phyloP scores from a whole-genome alignment of 176 grass and related monocot species.

The Sorghum bicolor region DNA sequence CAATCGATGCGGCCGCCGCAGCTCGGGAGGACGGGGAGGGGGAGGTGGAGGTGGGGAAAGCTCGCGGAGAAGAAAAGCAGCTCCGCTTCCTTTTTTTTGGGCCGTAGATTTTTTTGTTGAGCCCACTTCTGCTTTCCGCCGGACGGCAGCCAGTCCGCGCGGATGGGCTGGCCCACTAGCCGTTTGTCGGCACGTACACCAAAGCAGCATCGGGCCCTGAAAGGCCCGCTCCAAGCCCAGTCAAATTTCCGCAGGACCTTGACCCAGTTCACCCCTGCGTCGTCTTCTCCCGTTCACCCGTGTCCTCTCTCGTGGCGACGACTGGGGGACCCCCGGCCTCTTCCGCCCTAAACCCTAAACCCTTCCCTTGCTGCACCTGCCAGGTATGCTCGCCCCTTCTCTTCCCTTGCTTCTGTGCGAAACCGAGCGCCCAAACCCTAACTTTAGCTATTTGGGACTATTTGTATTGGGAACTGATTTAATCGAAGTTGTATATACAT shows the following conservation, averaged over 20 bases:
- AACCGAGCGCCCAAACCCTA: background rate
- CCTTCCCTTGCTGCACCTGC: background rate
- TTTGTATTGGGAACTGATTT: background rate
- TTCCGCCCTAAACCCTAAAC: background rate
- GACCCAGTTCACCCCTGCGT: background rate
- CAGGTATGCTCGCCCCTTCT: background rate
- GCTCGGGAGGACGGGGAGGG: background rate
- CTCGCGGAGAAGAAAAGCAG: background rate
- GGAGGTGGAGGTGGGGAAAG: background rate
- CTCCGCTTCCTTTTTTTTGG: background rate
- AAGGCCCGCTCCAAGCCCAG: background rate
- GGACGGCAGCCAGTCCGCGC: too few species aligned
- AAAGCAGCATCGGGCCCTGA: background rate
- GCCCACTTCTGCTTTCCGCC: too few species aligned
- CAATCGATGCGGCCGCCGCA: slow-evolving; percentile 34
- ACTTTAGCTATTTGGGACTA: background rate
- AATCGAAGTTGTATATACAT: background rate
- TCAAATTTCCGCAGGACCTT: background rate
- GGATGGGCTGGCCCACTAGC: background rate
- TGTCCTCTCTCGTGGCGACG: background rate
- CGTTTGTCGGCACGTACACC: too few species aligned
- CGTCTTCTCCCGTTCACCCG: background rate
- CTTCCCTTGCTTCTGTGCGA: background rate
- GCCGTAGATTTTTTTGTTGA: background rate
- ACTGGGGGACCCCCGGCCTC: background rate